Conservation (phyloP, 2,329 filamentous ascomycete genomes). For the Drechmeria coniospora region DNA sequence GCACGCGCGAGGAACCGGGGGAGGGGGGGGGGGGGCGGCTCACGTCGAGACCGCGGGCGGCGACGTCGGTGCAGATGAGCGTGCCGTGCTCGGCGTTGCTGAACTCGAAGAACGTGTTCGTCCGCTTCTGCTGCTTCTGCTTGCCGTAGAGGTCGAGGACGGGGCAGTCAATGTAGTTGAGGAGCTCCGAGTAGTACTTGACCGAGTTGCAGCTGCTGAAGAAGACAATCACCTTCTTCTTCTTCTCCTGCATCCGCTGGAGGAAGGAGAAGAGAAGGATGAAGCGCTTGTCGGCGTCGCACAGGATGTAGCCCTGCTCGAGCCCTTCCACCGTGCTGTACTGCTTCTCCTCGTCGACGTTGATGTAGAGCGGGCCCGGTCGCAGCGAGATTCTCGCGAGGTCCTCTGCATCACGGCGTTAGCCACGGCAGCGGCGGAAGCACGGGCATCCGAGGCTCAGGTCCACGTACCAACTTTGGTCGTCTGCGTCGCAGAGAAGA, state of each 20-base stretch:
- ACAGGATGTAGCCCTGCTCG: conserved; percentile 91
- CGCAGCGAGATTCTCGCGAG: conserved; percentile 85
- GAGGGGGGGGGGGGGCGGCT: conserved; percentile 14
- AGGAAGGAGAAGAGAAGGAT: conserved; percentile 87
- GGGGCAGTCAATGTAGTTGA: conserved; percentile 94
- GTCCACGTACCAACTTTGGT: conserved; percentile 56
- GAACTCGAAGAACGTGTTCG: conserved; percentile 97
- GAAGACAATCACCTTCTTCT: conserved; percentile 98
- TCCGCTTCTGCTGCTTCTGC: conserved; percentile 98
- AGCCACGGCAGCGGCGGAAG: no score
- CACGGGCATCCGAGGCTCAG: not conserved
- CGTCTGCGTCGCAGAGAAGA: conserved; percentile 98
- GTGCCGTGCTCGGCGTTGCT: conserved; percentile 62
- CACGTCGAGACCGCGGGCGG: conserved; percentile 80
- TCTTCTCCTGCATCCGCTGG: conserved; percentile 58
- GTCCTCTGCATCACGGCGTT: conserved; percentile 45
- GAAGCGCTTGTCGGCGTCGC: conserved; percentile 88
- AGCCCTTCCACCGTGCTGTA: conserved; percentile 85
- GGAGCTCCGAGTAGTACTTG: conserved; percentile 86
- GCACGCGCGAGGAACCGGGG: not conserved
- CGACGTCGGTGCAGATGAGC: conserved; percentile 91
- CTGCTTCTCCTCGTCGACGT: conserved; percentile 81
- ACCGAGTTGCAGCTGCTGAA: conserved; percentile 86
- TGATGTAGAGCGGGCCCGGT: conserved; percentile 87
- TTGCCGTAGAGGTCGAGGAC: conserved; percentile 83